Evolutionary conservation across 257 asterid genomes (phyloP).

Genomic region (Salvia hispanica): DNA sequence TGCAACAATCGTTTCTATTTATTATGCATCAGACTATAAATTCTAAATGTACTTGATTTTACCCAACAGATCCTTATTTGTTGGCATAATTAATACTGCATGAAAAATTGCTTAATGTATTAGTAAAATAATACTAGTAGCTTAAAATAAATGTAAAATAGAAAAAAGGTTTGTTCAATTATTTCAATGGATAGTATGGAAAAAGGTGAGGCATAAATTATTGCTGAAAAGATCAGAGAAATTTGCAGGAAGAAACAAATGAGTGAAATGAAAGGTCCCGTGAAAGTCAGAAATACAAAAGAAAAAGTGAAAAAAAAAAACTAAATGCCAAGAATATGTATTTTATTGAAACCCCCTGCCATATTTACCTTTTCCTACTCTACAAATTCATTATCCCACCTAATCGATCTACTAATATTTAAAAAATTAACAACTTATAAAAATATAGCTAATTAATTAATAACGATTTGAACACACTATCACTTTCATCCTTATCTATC

Average conservation of each 20-base stretch:
- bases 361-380: neutral
- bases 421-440: neutral
- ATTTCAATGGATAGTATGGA: conserved; percentile 15
- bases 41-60: neutral
- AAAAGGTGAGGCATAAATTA: conserved; percentile 29
- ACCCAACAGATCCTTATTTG: neutral
- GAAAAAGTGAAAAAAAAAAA: conserved; percentile 31
- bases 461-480: no score
- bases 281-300: conserved; percentile 34
- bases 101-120: neutral
- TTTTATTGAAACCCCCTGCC: neutral
- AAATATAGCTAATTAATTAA: no score
- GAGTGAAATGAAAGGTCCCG: conserved; percentile 44
- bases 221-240: conserved; percentile 30
- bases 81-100: neutral
- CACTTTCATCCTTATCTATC: neutral
- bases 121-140: neutral
- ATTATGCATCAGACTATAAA: neutral
- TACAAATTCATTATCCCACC: conserved; percentile 26
- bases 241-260: conserved; percentile 34
- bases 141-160: neutral
- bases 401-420: conserved; percentile 42
- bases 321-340: conserved; percentile 25
- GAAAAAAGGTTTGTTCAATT: neutral
- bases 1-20: conserved; percentile 9